A percentile compares a stretch with the other conserved stretches of the same genome.
Evolutionary conservation across 805 yeast species (phyloP).

Genomic region (Myxozyma geophila): DNA sequence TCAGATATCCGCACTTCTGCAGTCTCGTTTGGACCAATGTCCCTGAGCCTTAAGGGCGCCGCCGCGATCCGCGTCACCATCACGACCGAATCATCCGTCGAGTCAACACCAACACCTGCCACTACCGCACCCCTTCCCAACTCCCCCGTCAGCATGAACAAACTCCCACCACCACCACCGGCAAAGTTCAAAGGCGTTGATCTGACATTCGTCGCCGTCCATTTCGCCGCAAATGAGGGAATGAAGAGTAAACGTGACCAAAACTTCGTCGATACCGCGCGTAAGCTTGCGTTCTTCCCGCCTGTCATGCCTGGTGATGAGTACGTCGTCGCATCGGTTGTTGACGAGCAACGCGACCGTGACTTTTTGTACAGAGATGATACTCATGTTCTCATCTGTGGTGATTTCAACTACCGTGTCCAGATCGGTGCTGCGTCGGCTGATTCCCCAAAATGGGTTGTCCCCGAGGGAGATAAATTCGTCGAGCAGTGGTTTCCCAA

Average conservation of each 20-base stretch:
- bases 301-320: constrained; percentile 16
- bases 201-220: constrained; percentile 70
- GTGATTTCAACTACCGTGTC: constrained; percentile 82
- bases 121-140: neutral
- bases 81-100: constrained; percentile 1
- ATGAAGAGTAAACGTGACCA: constrained; percentile 56
- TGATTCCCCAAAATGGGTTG: constrained; percentile 17
- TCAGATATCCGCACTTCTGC: constrained; percentile 32
- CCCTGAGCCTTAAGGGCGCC: constrained; percentile 76
- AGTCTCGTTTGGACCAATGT: constrained; percentile 54
- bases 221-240: constrained; percentile 82
- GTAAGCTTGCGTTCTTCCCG: constrained; percentile 60
- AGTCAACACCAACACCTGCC: neutral
- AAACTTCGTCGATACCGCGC: constrained; percentile 56
- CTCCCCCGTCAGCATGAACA: constrained; percentile 4
- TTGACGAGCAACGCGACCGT: constrained; percentile 46
- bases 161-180: constrained; percentile 15
- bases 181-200: constrained; percentile 38
- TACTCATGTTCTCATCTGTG: constrained; percentile 71
- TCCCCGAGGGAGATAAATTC: constrained; percentile 33
- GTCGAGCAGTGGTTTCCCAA: constrained; percentile 39
- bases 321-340: constrained; percentile 16
- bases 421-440: constrained; percentile 1
- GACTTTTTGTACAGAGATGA: constrained; percentile 56
- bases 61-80: constrained; percentile 61